Evolutionary conservation across 2,329 filamentous ascomycete species (phyloP), one percentile per base, ranked within the genome.

Genomic region (Botrytis aclada): DNA sequence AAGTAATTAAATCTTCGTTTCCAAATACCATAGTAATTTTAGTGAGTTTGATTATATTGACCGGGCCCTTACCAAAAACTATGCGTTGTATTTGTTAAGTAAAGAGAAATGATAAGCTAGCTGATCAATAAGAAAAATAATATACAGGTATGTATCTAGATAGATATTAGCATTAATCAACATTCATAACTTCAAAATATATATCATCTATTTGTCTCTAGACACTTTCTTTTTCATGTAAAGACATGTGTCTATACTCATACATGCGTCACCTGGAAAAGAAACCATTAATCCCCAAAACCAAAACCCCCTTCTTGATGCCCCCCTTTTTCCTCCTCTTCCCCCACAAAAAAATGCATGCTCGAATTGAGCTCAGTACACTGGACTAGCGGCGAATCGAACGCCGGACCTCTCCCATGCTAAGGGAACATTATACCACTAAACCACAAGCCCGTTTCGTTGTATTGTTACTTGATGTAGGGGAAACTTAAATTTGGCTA

Each of bases 401-500:
- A 51, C 47, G 22, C 22, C 47, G 47, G 22, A 51, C 22, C 47
- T 51, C 47, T 51, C 25, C 22, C 4, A 51, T 51, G 25, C 47
- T 51, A 51, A 51, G 4, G 47, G 47, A 51, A 51, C 47, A 51
- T 51, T 51, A 51, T 51, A 51, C 47, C 22, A 51, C 22, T 51
- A 51, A 51, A 51, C 47, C 47, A 51, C 47, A 51, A 51, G 47
- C 47, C 45, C 47, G 5, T 3, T 12, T 1, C 6, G 1, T 14
- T 51, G 10, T 51, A n/a, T n/a, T 3, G 4, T 43, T 47, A 14
- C n/a, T 51, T 51, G 47, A n/a, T 51, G 25, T 4, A 6, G 6
- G 22, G 5, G 0, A 0, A n/a, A 0, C 0, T 0, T 6, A 0
- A 14, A n/a, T 16, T 8, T 54, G 2, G 0, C 0, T 3, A 54